phyloP scores from a whole-genome alignment of 2,329 filamentous ascomycete species.

The Claviceps paspali region DNA sequence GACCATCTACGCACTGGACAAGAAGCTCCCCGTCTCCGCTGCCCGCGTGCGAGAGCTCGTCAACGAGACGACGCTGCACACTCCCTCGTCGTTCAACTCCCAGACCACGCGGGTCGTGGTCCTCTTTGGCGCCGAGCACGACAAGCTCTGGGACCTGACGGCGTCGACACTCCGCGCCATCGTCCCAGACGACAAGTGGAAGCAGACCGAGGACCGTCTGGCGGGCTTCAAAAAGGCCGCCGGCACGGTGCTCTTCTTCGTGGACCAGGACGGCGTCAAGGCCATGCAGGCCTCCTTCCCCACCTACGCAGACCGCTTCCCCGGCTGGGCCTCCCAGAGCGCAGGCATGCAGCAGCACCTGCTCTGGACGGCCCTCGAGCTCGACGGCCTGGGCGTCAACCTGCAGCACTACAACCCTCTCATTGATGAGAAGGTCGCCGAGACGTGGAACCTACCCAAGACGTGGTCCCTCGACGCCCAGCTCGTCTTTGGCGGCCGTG shows the following conservation, averaged over 20 bases:
- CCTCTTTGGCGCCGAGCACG: constrained; percentile 68
- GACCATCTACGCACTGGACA: constrained; percentile 52
- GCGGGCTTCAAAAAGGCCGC: constrained; percentile 53
- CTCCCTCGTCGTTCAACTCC: constrained; percentile 77
- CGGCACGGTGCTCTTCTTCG: constrained; percentile 79
- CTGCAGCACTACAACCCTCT: constrained; percentile 85
- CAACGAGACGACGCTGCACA: constrained; percentile 46
- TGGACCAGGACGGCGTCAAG: constrained; percentile 55
- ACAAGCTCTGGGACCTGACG: constrained; percentile 71
- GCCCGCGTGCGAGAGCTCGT: constrained; percentile 50
- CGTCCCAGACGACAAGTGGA: constrained; percentile 49
- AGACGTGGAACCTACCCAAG: constrained; percentile 52
- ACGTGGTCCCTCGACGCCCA: constrained; percentile 69
- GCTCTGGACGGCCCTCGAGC: constrained; percentile 68
- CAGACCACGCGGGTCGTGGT: constrained; percentile 69
- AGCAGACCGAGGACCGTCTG: constrained; percentile 30
- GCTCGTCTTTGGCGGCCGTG: constrained; percentile 64
- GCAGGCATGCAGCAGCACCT: constrained; percentile 66
- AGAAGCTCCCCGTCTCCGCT: constrained; percentile 37
- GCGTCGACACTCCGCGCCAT: constrained; percentile 34
- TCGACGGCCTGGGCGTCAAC: constrained; percentile 74
- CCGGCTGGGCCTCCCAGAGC: constrained; percentile 59
- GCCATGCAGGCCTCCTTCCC: constrained; percentile 53
- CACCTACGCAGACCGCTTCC: constrained; percentile 66
- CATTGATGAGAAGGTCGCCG: constrained; percentile 55